These are phyloP conservation scores for Coemansia sp. DNA, from an alignment of 192 early-diverging fungal species.

Conservation along the genomic window DNA sequence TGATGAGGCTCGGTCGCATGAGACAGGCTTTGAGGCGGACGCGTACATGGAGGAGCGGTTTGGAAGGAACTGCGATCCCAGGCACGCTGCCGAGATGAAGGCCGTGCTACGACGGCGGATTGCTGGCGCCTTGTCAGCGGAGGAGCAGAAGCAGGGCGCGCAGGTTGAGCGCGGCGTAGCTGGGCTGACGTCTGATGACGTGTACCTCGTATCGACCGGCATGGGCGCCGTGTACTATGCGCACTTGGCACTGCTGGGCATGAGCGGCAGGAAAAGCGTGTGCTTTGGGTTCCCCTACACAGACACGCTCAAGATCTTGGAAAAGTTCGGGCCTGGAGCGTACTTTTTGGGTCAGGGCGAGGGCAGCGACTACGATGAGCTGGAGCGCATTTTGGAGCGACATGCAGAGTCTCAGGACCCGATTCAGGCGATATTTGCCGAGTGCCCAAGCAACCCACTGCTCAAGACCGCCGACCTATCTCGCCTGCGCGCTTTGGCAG, in stretches of 20 bases:
- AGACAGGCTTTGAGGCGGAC: slow-evolving; percentile 27
- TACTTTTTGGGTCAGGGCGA: slow-evolving; percentile 87
- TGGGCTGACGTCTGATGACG: slow-evolving; percentile 70
- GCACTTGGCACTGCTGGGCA: slow-evolving; percentile 63
- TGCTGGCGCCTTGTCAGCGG: slow-evolving; percentile 64
- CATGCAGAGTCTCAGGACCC: slow-evolving; percentile 50
- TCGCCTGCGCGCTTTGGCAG: slow-evolving; percentile 71
- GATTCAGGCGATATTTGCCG: slow-evolving; percentile 83
- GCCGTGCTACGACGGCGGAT: slow-evolving; percentile 74
- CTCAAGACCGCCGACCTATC: slow-evolving; percentile 77
- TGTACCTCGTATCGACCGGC: slow-evolving; percentile 84
- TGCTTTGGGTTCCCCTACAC: slow-evolving; percentile 97
- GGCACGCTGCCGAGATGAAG: slow-evolving; percentile 73
- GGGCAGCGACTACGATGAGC: slow-evolving; percentile 65
- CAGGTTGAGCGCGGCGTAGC: slow-evolving; percentile 54
- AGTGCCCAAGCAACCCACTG: slow-evolving; percentile 94
- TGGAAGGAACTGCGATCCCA: slow-evolving; percentile 81
- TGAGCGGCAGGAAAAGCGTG: slow-evolving; percentile 64
- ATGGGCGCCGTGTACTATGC: slow-evolving; percentile 94
- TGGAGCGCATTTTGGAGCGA: slow-evolving; percentile 62
- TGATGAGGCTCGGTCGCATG: slow-evolving; percentile 20
- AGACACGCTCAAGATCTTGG: slow-evolving; percentile 94
- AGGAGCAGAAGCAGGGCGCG: slow-evolving; percentile 43
- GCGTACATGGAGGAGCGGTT: slow-evolving; percentile 90
- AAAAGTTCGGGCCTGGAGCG: slow-evolving; percentile 91